Base-by-base conservation (phyloP, 176 grass and related monocot genomes). In the Stipa capillata region DNA sequence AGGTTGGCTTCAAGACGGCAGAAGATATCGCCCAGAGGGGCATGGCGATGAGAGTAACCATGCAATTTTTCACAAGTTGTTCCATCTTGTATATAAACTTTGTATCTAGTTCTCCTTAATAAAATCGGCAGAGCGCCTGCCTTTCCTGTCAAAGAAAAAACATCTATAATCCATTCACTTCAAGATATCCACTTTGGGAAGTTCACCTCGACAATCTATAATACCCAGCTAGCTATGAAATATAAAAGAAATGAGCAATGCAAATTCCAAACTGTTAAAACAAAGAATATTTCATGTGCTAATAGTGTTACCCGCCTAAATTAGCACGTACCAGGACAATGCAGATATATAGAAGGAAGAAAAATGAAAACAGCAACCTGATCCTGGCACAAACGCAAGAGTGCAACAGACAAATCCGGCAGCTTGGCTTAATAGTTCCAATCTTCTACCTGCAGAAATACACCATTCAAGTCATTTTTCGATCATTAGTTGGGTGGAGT, bases 401-500 rank as follows among this genome's bases (percentile, higher is more conserved):
- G n/a, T n/a, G 52, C 42, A 78, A 28, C 16, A 79, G 44, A 17
- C 21, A 80, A 56, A 79, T 72, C 27, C 43, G 39, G 17, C 32
- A 74, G 31, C 49, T 73, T n/a, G 51, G 13, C 24, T 20, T 82
- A 27, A 21, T 14, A 50, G 2, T 53, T 13, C 20, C 18, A 20
- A 33, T 18, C 10, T 65, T 23, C 17, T 49, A 31, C 76, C 33
- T 34, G 44, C 17, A 59, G 67, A 79, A 59, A 73, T 65, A n/a
- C 21, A 72, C 47, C 28, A 53, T 54, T 20, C 48, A 87, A 72
- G 21, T 42, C 27, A 1, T 49, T 34, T 61, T 43, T 44, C 15
- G 47, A 75, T 71, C 64, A 71, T 71, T 60, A 76, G 62, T 85
- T 69, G 15, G 55, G 63, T 64, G 87, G 77, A 52, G 47, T n/a